Evolutionary conservation across 495 filamentous ascomycete species (phyloP), one percentile per base, ranked within the genome.

Genomic region (Penicillium subrubescens): DNA sequence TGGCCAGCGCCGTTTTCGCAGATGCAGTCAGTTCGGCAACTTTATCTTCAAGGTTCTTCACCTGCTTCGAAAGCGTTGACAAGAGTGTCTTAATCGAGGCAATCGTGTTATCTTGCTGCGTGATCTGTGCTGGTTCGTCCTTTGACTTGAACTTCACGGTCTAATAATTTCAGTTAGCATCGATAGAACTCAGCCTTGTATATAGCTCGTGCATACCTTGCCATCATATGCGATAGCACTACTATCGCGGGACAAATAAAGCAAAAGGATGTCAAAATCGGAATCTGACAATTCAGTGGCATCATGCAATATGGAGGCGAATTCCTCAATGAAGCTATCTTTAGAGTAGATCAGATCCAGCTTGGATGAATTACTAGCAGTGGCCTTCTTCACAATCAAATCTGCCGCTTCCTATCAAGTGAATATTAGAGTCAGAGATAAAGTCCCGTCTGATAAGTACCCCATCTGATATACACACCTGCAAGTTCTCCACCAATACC

Each of bases 41-140:
- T 12, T 87, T 84, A 1, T 73, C 62, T 21, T 82, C 79, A 8
- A 97, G 79, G 35, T 81, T 78, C 7, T 85, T 82, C 23, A 94
- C 81, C 69, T 93, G 90, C 51, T 80, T 80, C 35, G 83, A 82
- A 21, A 93, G 74, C 25, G 87, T 86, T 35, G 79, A 77, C 34
- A 90, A 86, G 19, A 93, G 79, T 5, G 86, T 82, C 68, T 89
- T 92, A 35, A 96, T 84, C 34, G 87, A 88, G 2, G 92, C 92
- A 60, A 97, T 90, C 0, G 92, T 90, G 8, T 80, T 83, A 76
- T 99, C 96, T 66, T 94, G 86, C 29, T 85, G 73, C 4, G 90
- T 90, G 52, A 97, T 89, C 0, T 79, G 67, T 2, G 79, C 69
- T 7, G 79, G 74, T 21, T 83, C 74, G 29, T 81, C 75, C 33